These are phyloP conservation scores for Capronia americana DNA, from an alignment of 2,329 filamentous ascomycete genomes.

Conservation along the genomic window DNA sequence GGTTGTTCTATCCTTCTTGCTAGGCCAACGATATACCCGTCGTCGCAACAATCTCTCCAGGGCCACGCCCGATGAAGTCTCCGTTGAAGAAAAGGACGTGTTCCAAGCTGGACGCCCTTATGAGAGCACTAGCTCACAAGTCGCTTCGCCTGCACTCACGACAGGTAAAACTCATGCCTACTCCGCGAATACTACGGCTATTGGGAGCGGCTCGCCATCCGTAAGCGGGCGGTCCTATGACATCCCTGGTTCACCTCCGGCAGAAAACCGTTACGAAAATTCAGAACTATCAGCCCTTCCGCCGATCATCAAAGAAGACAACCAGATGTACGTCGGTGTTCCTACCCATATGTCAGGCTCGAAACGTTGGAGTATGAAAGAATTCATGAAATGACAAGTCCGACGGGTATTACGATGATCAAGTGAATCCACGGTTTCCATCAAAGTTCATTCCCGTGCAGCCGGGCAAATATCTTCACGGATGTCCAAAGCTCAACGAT, in stretches of 20 bases:
- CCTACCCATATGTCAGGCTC: conserved; percentile 34
- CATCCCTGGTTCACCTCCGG: conserved; percentile 1
- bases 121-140: conserved; percentile 19
- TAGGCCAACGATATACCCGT: conserved; percentile 28
- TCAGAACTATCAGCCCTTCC: conserved; percentile 30
- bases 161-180: conserved; percentile 15
- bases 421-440: background rate
- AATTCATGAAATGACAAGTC: conserved; percentile 30
- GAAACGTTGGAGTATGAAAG: conserved; percentile 38
- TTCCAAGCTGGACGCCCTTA: conserved; percentile 34
- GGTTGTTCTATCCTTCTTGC: conserved; percentile 24
- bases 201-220: conserved; percentile 20
- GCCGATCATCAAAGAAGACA: conserved; percentile 23
- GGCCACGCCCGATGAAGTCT: background rate
- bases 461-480: background rate
- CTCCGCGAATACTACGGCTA: conserved; percentile 27
- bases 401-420: background rate
- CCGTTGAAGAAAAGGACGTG: conserved; percentile 27
- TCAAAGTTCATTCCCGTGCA: background rate
- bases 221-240: conserved; percentile 21
- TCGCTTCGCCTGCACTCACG: background rate
- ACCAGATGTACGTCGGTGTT: conserved; percentile 35
- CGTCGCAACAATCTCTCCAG: conserved; percentile 13
- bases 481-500: background rate
- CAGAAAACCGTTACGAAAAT: conserved; percentile 7